Base-by-base conservation (phyloP, 495 filamentous ascomycete genomes). In the Apiosordaria backusii region DNA sequence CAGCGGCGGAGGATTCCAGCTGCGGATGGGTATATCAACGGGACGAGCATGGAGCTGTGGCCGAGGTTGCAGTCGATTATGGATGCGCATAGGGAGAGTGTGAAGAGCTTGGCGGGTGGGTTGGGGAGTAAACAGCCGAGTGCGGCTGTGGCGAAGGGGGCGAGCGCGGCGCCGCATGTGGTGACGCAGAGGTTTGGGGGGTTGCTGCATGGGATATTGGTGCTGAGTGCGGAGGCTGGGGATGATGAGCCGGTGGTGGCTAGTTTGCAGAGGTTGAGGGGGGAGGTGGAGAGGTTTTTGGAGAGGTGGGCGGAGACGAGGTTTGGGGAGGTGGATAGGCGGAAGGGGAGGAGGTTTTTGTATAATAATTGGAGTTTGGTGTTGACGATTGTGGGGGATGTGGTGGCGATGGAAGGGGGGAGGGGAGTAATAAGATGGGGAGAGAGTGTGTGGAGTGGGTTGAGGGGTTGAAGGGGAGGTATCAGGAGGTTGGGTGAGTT, bases 311-410 rank as follows among this genome's bases (percentile, higher is more conserved):
- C 78, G 61, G 87, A 86, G 70, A 83, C 87, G 22, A 84, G 82
- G 6, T 87, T 93, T 64, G 87, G 86, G 2, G 35, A 45, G 35
- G 72, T 70, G 27, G 92, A 96, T 68, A 80, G 84, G 64, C 85
- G 91, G 71, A 94, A 92, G 79, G 79, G 91, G 70, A 91, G 93
- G 74, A 81, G 96, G 65, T 97, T 98, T 70, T 78, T 98, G 68
- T 91, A 87, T 71, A 98, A 97, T 75, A 98, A 99, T 74, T 98
- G 97, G 78, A 91, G 89, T 59, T 82, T 99, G 71, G 85, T 99
- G 10, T 77, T 92, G 77, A 97, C 96, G 9, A 96, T 99, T 66
- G 89, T 99, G 67, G 89, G 89, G 77, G 92, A 93, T 78, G 86
- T 87, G 66, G 85, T 86, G 66, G 92, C 92, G 22, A 92, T 13